Conservation (phyloP, 352 stramenopile genomes). For the Phytophthora sojae region DNA sequence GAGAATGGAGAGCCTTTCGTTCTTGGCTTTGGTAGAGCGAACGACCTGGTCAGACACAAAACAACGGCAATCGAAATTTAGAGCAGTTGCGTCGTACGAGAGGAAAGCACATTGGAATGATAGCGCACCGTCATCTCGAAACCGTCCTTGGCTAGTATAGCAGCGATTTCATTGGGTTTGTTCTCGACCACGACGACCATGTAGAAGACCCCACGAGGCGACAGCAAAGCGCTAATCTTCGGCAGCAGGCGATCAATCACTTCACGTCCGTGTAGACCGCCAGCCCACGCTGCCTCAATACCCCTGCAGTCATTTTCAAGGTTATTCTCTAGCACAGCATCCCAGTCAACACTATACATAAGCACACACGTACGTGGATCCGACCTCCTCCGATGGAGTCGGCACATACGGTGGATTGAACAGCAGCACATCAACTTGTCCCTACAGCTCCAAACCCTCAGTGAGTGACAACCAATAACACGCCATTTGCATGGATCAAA, state of each 20-base stretch:
- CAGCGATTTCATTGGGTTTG: slow-evolving; percentile 93
- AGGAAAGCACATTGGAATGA: not conserved
- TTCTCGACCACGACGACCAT: slow-evolving; percentile 98
- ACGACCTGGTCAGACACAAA: slow-evolving; percentile 48
- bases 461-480: not conserved
- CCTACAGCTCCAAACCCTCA: slow-evolving; percentile 26
- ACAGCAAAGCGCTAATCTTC: slow-evolving; percentile 88
- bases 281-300: slow-evolving; percentile 97
- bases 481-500: not conserved
- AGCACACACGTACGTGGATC: slow-evolving; percentile 67
- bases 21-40: slow-evolving; percentile 71
- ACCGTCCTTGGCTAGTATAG: slow-evolving; percentile 68
- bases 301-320: slow-evolving; percentile 49
- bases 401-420: slow-evolving; percentile 99
- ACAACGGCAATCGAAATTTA: not conserved
- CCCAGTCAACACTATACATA: not conserved
- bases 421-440: slow-evolving; percentile 93
- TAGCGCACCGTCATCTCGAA: slow-evolving; percentile 72
- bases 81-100: not conserved
- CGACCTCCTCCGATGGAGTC: slow-evolving; percentile 96
- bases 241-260: slow-evolving; percentile 97
- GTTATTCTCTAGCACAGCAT: not conserved
- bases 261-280: slow-evolving; percentile 92
- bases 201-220: slow-evolving; percentile 93
- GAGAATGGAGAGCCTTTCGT: slow-evolving; percentile 80